Base-by-base conservation (phyloP, 2,329 filamentous ascomycete genomes). In the Nemania diffusa region DNA sequence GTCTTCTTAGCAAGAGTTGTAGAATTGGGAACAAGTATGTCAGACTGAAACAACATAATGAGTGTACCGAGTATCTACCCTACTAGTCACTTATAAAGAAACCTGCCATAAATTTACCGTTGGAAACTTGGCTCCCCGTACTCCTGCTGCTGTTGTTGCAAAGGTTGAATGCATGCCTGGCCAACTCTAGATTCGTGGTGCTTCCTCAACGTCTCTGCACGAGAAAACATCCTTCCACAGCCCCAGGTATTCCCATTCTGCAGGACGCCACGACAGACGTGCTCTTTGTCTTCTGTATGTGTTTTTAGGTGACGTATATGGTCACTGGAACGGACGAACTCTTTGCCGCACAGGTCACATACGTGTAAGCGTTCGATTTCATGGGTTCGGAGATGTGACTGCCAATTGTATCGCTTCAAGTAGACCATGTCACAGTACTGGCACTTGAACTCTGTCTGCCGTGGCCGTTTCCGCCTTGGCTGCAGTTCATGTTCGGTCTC, bases 141-240 rank as follows among this genome's bases (percentile, higher is more conserved):
- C n/a, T n/a, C n/a, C n/a, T 40, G 34, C 20, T 15, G 6, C 11
- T 58, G 56, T 34, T 58, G 56, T 24, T 48, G 56, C 40, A 32
- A 26, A 24, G 26, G 42, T 34, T 11, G 42, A 34, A 50, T 50
- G 13, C 57, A 60, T 51, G 20, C 32, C 24, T n/a, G 15, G 17
- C 57, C 57, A 24, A 60, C 29, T 13, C 17, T 51, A 15, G 57
- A 60, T 42, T 60, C 57, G 20, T 42, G 17, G 46, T 60, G 57
- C 32, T 52, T 40, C 2, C 8, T 60, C 46, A 60, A 20, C 6
- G 46, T 60, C 2, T 60, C 57, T 17, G 20, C 22, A 42, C 57
- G 57, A 42, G 46, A 29, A 42, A 52, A 60, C 9, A 44, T 52
- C 57, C 17, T 60, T 29, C 57, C 57, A 52, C 57, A 60, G 2